Evolutionary conservation across 306 rosid species (phyloP).

Genomic region (Lablab purpureus): DNA sequence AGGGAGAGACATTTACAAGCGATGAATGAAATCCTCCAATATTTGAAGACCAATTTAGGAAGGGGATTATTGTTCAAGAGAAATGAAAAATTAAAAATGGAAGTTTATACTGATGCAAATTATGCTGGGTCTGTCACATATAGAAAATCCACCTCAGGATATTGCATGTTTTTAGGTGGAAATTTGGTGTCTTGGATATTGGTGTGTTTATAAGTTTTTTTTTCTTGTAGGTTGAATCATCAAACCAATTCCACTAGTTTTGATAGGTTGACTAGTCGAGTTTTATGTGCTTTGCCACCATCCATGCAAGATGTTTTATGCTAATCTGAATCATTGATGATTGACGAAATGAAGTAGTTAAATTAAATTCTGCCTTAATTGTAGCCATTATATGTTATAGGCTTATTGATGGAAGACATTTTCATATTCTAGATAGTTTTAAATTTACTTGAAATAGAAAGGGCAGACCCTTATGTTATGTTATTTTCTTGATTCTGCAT

Average conservation of each 20-base stretch:
- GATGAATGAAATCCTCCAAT: too few relatives aligned
- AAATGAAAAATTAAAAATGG: too few relatives aligned
- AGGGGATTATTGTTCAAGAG: too few relatives aligned
- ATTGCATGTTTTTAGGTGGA: too few relatives aligned
- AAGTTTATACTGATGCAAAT: too few relatives aligned
- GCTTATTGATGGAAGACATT: constrained; percentile 14
- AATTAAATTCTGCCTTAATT: constrained; percentile 20
- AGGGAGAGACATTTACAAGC: too few relatives aligned
- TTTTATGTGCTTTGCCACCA: not conserved
- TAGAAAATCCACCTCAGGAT: too few relatives aligned
- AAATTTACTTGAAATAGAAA: not conserved
- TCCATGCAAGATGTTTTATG: not conserved
- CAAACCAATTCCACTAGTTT: not conserved
- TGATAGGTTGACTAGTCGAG: not conserved
- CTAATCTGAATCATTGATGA: constrained; percentile 16
- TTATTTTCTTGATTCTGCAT: constrained; percentile 26
- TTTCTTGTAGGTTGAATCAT: not conserved
- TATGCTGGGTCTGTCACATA: too few relatives aligned
- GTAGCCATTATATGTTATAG: constrained; percentile 14
- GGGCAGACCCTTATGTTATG: not conserved
- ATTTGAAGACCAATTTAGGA: too few relatives aligned
- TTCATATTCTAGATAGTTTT: constrained; percentile 35
- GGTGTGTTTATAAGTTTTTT: too few relatives aligned
- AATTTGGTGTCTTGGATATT: too few relatives aligned
- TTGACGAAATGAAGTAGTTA: not conserved